These are phyloP conservation scores for Auricularia cornea DNA, from an alignment of 768 basidiomycete species.

Conservation along the genomic window DNA sequence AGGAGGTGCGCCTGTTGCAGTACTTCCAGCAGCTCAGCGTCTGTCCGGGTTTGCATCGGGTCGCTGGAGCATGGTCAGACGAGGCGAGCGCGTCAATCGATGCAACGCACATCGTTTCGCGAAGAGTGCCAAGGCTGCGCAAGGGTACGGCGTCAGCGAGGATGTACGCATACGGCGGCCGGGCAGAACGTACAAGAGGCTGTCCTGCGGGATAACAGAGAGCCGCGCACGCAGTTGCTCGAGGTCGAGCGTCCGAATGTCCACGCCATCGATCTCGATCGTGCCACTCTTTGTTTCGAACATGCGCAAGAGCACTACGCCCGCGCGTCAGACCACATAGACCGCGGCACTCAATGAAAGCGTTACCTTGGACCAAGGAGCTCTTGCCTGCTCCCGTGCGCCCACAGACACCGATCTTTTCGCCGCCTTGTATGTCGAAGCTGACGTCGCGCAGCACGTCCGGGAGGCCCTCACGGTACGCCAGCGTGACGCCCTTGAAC, in stretches of 20 bases:
- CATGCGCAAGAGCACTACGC: neutral
- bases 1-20: slow-evolving; percentile 56
- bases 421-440: slow-evolving; percentile 49
- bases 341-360: neutral
- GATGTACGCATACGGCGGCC: neutral
- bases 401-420: slow-evolving; percentile 52
- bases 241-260: slow-evolving; percentile 48
- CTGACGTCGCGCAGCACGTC: slow-evolving; percentile 54
- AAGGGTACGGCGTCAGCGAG: neutral
- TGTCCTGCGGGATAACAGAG: slow-evolving; percentile 64
- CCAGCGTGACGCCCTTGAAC: slow-evolving; percentile 46
- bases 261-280: slow-evolving; percentile 36
- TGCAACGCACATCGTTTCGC: slow-evolving; percentile 34
- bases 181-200: slow-evolving; percentile 33
- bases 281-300: neutral
- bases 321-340: slow-evolving; percentile 21
- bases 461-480: slow-evolving; percentile 57
- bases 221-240: slow-evolving; percentile 43
- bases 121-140: slow-evolving; percentile 30
- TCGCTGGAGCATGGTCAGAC: slow-evolving; percentile 32
- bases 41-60: slow-evolving; percentile 42
- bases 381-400: slow-evolving; percentile 36
- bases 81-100: neutral
- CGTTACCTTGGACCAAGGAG: neutral
- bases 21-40: slow-evolving; percentile 53